These are phyloP conservation scores for Serendipita sp. DNA, from an alignment of 768 basidiomycete species.

Conservation along the genomic window DNA sequence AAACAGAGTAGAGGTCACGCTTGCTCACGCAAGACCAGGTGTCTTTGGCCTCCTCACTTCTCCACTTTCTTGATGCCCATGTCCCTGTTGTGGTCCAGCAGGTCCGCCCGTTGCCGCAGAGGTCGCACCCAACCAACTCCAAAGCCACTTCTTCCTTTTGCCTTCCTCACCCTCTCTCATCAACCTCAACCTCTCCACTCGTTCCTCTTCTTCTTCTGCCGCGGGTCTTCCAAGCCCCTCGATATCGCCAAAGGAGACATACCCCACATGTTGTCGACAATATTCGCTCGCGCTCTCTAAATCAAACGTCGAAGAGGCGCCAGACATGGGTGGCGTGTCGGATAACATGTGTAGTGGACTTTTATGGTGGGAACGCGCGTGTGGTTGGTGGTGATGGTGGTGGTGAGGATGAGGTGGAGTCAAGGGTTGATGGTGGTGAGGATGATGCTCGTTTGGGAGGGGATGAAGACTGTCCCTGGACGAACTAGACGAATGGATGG, in stretches of 20 bases:
- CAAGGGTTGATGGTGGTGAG: not conserved
- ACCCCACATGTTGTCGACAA: slow-evolving; percentile 41
- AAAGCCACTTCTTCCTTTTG: not conserved
- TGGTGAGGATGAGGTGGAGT: not conserved
- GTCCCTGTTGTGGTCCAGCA: no score
- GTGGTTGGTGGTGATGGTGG: no score
- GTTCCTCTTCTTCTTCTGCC: slow-evolving; percentile 24
- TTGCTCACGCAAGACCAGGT: no score
- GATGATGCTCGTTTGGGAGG: not conserved
- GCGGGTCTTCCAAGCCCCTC: slow-evolving; percentile 50
- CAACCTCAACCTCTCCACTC: slow-evolving; percentile 11
- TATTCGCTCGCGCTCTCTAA: slow-evolving; percentile 44
- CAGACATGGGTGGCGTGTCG: not conserved
- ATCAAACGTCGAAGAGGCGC: slow-evolving; percentile 32
- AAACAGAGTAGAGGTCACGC: no score
- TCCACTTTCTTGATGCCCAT: no score
- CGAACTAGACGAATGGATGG: not conserved
- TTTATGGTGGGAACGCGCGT: not conserved
- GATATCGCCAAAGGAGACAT: slow-evolving; percentile 50
- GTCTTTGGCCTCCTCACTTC: no score
- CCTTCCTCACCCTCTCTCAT: not conserved
- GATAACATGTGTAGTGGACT: no score
- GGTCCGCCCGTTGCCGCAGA: not conserved
- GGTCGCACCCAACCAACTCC: not conserved
- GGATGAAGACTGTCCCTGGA: not conserved